Evolutionary conservation across 202 grass and related monocot genomes (phyloP), one percentile per base, ranked within the genome.

Genomic region (Brachypodium distachyon): DNA sequence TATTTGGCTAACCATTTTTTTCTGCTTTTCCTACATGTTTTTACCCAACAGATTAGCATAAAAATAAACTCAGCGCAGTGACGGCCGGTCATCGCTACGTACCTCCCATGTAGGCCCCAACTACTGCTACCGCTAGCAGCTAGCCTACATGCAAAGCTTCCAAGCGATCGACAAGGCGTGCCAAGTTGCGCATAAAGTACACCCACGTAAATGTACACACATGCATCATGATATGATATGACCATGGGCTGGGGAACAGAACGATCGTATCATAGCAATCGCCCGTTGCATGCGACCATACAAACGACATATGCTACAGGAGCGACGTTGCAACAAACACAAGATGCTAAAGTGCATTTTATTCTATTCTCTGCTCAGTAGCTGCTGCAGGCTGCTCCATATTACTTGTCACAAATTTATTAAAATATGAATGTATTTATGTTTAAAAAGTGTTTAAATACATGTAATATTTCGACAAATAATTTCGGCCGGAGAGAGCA

Each of bases 261-360:
- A 43, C 38, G 53, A 57, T 40, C 36, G 34, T 19, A 56, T 42
- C 34, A 43, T 28, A n/a, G 70, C 65, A 25, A 31, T 43, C 14
- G 41, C n/a, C n/a, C 41, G 41, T 13, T 69, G 25, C 65, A 68
- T 21, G 29, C 23, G n/a, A 19, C 51, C 34, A 74, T 12, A 41
- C 22, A 27, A 21, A 34, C 31, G 18, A 34, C 18, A 62, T 38
- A 32, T 18, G 23, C 12, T 7, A 19, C 1, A 19, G 69, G 32
- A 10, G 54, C 72, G 55, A 76, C 55, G 72, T 76, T 2, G 54
- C 39, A 75, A 75, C 54, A 34, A 58, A 76, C 55, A 9, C 8
- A 47, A 76, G 72, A 76, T 33, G 72, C 71, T 29, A 14, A 51
- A 23, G 46, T 51, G 52, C 22, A 51, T 32, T 36, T 12, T 37